Base-by-base conservation (phyloP, 1,284 basidiomycete genomes). In the Neolentinus lepideus region DNA sequence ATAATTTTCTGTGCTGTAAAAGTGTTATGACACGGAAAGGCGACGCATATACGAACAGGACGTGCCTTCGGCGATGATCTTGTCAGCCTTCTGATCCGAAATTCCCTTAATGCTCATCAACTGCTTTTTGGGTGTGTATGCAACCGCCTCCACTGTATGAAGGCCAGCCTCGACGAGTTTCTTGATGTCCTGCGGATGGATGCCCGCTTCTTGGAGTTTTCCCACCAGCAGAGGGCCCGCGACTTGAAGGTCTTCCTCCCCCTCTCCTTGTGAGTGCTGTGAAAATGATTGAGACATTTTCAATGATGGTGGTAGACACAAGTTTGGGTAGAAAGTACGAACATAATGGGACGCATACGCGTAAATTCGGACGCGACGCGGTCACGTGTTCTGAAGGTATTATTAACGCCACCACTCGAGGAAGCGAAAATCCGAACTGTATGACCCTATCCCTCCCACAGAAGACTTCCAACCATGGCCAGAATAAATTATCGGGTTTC, bases 61-160 rank as follows among this genome's bases (percentile, higher is more conserved):
- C 53, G 60, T 58, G 92, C 95, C 94, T 77, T 97, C 94, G 11
- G 81, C 76, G 24, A 99, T 71, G 57, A 99, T 96, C 77, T 96
- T 98, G 70, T 99, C 97, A 1, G 96, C 97, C 69, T 99, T 99
- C 63, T 90, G 84, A 66, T 99, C 97, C 29, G 94, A 97, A 59
- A 99, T 98, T 19, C 97, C 97, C 73, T 98, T 99, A 68, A 99
- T 95, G 3, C 84, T 82, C 58, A 93, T 82, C 33, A 99, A 76
- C 48, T 80, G 78, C 75, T 99, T 99, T 80, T 98, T 98, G 8
- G 97, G 94, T 1, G 96, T 98, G 69, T 96, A 99, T 16, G 94
- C 96, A 53, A 99, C 91, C 14, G 93, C 85, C 71, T 99, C 96
- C 59, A 99, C 85, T 1, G 97, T 99, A 70, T 98, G 85, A 59